Conservation (phyloP, 2,329 filamentous ascomycete genomes). For the Sphaerulina vaccinii region DNA sequence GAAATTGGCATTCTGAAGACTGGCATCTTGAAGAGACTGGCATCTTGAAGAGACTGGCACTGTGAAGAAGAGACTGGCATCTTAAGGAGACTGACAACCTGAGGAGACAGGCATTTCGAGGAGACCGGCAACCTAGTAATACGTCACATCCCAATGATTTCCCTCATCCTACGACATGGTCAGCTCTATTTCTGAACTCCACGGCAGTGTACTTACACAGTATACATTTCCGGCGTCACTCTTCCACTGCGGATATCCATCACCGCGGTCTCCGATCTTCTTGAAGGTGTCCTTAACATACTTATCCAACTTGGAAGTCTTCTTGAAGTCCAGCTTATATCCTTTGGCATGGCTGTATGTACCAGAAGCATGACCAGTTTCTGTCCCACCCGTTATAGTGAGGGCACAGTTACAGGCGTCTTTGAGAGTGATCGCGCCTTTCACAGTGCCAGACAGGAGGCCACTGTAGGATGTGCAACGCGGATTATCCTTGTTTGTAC, state of each 20-base stretch:
- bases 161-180: no score
- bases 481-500: slow-evolving; percentile 9
- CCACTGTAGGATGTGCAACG: slow-evolving; percentile 13
- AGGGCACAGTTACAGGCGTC: slow-evolving; percentile 5
- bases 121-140: no score
- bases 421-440: slow-evolving; percentile 14
- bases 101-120: no score
- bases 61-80: no score
- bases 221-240: slow-evolving; percentile 10
- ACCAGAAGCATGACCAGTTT: slow-evolving; percentile 12
- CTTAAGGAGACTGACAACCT: no score
- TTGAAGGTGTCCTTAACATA: slow-evolving; percentile 10
- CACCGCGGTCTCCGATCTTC: slow-evolving; percentile 7
- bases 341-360: slow-evolving; percentile 13
- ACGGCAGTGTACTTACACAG: no score
- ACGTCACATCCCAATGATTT: no score
- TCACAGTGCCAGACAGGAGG: slow-evolving; percentile 14
- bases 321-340: slow-evolving; percentile 16
- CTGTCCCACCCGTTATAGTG: slow-evolving; percentile 10
- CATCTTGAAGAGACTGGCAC: no score
- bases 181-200: no score
- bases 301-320: slow-evolving; percentile 13
- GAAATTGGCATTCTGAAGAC: no score
- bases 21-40: no score
- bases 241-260: slow-evolving; percentile 16